Conservation (phyloP, 2,329 filamentous ascomycete species). For the Parasarocladium wereldwijsianum region DNA sequence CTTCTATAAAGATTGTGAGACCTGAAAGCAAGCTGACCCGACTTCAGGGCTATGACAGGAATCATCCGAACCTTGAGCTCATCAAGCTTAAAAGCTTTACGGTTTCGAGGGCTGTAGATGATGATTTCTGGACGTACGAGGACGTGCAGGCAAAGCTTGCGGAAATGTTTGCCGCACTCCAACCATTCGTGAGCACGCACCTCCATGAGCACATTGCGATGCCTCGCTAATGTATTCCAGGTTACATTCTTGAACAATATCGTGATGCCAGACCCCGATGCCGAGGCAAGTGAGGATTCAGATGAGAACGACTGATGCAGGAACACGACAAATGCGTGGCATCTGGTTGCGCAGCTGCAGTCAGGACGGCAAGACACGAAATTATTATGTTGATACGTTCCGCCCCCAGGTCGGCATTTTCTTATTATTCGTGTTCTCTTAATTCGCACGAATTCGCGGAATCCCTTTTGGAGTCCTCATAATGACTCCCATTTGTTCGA, state of each 20-base stretch:
- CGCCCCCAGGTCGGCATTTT: too few relatives aligned
- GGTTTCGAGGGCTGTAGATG: too few relatives aligned
- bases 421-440: too few relatives aligned
- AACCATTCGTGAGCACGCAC: constrained; percentile 55
- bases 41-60: constrained; percentile 52
- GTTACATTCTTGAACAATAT: constrained; percentile 57
- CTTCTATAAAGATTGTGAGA: constrained; percentile 1
- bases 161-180: constrained; percentile 51
- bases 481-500: too few relatives aligned
- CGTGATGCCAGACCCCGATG: constrained; percentile 53
- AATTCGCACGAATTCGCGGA: too few relatives aligned
- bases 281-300: constrained; percentile 16
- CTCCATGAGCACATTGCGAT: not conserved
- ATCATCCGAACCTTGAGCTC: constrained; percentile 67
- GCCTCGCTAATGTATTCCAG: constrained; percentile 21
- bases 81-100: constrained; percentile 55
- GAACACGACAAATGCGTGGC: not conserved
- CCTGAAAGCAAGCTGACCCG: not conserved
- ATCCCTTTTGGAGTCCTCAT: too few relatives aligned
- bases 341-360: too few relatives aligned
- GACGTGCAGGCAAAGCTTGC: constrained; percentile 51
- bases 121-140: constrained; percentile 44
- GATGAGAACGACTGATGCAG: constrained; percentile 6
- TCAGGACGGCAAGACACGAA: too few relatives aligned
- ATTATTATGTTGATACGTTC: too few relatives aligned